phyloP scores from a whole-genome alignment of 495 filamentous ascomycete genomes.

The Lepraria neglecta region DNA sequence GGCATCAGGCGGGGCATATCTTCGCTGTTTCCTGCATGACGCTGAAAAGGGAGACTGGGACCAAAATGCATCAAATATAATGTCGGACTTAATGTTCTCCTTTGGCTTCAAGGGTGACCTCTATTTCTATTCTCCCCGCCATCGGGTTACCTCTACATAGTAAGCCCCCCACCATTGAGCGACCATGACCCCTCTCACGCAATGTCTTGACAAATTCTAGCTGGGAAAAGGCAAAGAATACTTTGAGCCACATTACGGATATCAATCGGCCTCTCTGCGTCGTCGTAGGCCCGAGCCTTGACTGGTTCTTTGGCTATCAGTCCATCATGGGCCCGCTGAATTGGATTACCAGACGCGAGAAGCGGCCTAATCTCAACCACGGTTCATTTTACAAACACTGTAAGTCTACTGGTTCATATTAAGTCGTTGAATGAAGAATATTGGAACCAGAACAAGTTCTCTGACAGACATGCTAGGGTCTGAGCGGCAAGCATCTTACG shows the following conservation, averaged over 20 bases:
- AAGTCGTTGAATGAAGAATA: too few species aligned
- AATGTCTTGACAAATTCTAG: not conserved
- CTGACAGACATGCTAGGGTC: not conserved
- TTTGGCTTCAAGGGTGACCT: not conserved
- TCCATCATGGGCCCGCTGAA: not conserved
- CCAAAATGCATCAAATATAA: not conserved
- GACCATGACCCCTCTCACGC: not conserved
- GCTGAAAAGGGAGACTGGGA: not conserved
- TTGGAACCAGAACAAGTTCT: not conserved
- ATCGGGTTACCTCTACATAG: not conserved
- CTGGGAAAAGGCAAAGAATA: not conserved
- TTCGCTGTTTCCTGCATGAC: not conserved
- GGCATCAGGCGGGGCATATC: not conserved
- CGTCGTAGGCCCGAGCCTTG: not conserved
- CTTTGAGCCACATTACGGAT: not conserved
- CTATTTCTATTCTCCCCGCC: slow-evolving; percentile 4
- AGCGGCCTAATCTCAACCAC: not conserved
- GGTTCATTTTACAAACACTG: not conserved
- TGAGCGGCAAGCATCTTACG: not conserved
- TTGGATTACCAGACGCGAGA: slow-evolving; percentile 2
- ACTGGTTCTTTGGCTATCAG: slow-evolving; percentile 13
- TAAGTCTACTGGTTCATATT: not conserved
- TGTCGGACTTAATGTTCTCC: not conserved
- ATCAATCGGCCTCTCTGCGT: slow-evolving; percentile 5
- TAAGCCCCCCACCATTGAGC: not conserved